A percentile compares a stretch with the other conserved stretches of the same genome.
Conservation (phyloP, 371 early-diverging fungal species). For the Apophysomyces sp. region DNA sequence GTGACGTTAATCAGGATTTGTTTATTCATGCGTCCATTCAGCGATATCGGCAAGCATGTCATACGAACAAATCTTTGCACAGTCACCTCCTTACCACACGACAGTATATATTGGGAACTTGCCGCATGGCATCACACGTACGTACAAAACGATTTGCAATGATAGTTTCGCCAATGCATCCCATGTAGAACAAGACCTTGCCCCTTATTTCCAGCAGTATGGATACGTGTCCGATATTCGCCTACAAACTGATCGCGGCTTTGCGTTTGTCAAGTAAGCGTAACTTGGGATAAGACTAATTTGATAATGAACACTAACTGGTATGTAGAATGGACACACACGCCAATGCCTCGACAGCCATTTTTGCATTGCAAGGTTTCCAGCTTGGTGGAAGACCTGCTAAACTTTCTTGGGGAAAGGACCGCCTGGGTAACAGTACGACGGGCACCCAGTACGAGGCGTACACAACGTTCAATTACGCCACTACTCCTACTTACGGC, state of each 20-base stretch:
- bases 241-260: constrained; percentile 89
- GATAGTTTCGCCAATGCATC: not conserved
- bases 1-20: not conserved
- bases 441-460: constrained; percentile 12
- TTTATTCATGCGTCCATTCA: constrained; percentile 2
- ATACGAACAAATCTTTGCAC: constrained; percentile 70
- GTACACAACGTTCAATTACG: constrained; percentile 11
- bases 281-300: not conserved
- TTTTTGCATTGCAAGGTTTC: constrained; percentile 74
- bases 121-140: constrained; percentile 45
- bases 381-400: constrained; percentile 73
- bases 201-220: constrained; percentile 71
- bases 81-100: constrained; percentile 77
- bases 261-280: constrained; percentile 81
- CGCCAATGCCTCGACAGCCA: constrained; percentile 86
- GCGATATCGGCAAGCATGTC: constrained; percentile 32
- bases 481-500: constrained; percentile 4
- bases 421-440: constrained; percentile 42
- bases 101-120: constrained; percentile 87
- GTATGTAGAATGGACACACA: constrained; percentile 76
- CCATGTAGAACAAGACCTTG: constrained; percentile 62
- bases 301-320: not conserved
- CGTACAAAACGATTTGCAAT: not conserved
- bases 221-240: constrained; percentile 80
- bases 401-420: constrained; percentile 90